phyloP scores from a whole-genome alignment of 768 basidiomycete genomes.

The Leucogyrophana mollusca region DNA sequence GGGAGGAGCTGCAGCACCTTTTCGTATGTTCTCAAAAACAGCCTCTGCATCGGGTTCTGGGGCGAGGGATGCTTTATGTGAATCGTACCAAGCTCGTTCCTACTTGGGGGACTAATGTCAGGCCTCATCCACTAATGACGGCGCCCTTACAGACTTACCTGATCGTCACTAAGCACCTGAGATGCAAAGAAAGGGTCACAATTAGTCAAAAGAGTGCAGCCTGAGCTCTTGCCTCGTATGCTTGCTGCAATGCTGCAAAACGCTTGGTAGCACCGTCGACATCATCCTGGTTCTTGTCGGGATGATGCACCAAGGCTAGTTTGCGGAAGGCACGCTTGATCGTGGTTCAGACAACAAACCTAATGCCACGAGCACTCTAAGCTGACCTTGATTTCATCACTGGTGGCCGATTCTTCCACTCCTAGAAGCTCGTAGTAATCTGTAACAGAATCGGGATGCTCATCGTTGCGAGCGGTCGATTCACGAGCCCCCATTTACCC shows the following conservation, averaged over 20 bases:
- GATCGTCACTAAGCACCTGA: constrained; percentile 91
- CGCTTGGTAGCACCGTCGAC: constrained; percentile 82
- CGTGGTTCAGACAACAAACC: constrained; percentile 8
- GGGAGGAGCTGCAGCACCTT: constrained; percentile 49
- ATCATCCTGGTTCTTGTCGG: constrained; percentile 85
- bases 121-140: constrained; percentile 1
- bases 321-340: constrained; percentile 76
- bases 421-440: constrained; percentile 86
- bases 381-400: constrained; percentile 84
- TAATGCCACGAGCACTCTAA: neutral
- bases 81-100: constrained; percentile 99
- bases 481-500: constrained; percentile 67
- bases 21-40: constrained; percentile 83
- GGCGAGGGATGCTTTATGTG: constrained; percentile 76
- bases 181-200: neutral
- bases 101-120: constrained; percentile 42
- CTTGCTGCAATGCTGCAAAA: constrained; percentile 89
- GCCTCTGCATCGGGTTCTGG: constrained; percentile 83
- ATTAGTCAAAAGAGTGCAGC: neutral
- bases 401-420: constrained; percentile 77
- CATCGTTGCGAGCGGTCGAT: constrained; percentile 45
- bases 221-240: constrained; percentile 79
- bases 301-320: constrained; percentile 82
- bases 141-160: constrained; percentile 50
- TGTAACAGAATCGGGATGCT: constrained; percentile 25